Conservation (phyloP, 345 rosid genomes). For the Arabidopsis arenosa region DNA sequence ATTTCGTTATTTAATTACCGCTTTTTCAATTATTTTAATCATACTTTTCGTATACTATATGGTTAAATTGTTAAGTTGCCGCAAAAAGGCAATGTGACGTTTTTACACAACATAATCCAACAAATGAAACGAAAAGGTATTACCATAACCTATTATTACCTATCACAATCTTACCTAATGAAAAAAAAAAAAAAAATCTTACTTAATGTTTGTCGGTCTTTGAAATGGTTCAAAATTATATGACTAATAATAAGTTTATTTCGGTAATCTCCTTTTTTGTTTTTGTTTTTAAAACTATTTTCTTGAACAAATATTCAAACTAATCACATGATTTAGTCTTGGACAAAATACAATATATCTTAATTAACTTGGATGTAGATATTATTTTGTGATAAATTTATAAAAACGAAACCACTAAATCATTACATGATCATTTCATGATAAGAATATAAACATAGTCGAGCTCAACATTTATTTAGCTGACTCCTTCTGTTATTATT, state of each 20-base stretch:
- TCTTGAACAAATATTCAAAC: not conserved
- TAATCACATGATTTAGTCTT: not conserved
- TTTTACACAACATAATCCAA: slow-evolving; percentile 15
- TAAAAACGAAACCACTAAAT: too few relatives aligned
- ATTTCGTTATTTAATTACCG: not conserved
- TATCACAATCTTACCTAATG: slow-evolving; percentile 23
- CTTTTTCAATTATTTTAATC: slow-evolving; percentile 6
- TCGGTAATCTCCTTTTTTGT: too few relatives aligned
- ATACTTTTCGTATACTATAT: slow-evolving; percentile 9
- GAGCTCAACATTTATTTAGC: slow-evolving; percentile 1
- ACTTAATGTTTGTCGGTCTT: slow-evolving; percentile 6
- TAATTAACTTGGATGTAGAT: not conserved
- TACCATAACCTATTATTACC: not conserved
- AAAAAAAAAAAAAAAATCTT: too few relatives aligned
- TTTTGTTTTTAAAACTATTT: not conserved
- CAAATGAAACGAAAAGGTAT: slow-evolving; percentile 3
- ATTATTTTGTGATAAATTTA: too few relatives aligned
- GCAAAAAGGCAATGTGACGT: slow-evolving; percentile 8
- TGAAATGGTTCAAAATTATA: not conserved
- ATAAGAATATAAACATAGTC: not conserved
- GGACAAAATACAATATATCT: not conserved
- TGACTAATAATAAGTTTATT: too few relatives aligned
- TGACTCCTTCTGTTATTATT: slow-evolving; percentile 10
- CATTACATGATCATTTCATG: not conserved
- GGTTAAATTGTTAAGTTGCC: not conserved